These are phyloP conservation scores for Morella rubra DNA, from an alignment of 306 rosid species.

Conservation along the genomic window DNA sequence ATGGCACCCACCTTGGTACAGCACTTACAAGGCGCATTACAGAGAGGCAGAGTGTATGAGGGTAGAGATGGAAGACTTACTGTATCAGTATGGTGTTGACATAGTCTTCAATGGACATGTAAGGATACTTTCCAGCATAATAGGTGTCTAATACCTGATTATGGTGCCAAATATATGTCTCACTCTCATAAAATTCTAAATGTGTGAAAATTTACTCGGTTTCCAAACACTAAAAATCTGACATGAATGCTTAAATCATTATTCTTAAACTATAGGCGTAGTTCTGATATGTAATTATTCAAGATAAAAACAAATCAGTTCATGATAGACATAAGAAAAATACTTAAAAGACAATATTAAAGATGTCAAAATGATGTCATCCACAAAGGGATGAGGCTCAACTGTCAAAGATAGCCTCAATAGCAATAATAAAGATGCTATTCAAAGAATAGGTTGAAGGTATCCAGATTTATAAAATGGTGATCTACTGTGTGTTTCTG, in stretches of 20 bases:
- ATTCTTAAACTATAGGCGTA: not conserved
- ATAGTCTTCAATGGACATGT: slow-evolving; percentile 89
- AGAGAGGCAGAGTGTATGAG: slow-evolving; percentile 96
- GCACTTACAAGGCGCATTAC: slow-evolving; percentile 77
- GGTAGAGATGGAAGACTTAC: slow-evolving; percentile 75
- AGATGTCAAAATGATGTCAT: not conserved
- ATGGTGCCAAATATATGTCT: not conserved
- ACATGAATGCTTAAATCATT: not conserved
- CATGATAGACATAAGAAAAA: not conserved
- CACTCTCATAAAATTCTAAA: not conserved
- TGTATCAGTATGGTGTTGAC: slow-evolving; percentile 68
- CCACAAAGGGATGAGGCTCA: not conserved
- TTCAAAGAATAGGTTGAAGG: not conserved
- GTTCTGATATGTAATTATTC: not conserved
- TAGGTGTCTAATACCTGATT: not conserved
- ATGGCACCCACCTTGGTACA: slow-evolving; percentile 96
- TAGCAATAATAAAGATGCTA: not conserved
- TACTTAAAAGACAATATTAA: not conserved
- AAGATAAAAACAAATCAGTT: not conserved
- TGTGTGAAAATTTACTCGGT: not conserved
- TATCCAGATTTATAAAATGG: not conserved
- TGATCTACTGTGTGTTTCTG: not conserved
- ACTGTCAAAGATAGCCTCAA: not conserved
- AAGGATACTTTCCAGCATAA: slow-evolving; percentile 28
- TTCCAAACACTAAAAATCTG: not conserved